phyloP scores from a whole-genome alignment of 352 stramenopile species.

The Phytophthora citrophthora region DNA sequence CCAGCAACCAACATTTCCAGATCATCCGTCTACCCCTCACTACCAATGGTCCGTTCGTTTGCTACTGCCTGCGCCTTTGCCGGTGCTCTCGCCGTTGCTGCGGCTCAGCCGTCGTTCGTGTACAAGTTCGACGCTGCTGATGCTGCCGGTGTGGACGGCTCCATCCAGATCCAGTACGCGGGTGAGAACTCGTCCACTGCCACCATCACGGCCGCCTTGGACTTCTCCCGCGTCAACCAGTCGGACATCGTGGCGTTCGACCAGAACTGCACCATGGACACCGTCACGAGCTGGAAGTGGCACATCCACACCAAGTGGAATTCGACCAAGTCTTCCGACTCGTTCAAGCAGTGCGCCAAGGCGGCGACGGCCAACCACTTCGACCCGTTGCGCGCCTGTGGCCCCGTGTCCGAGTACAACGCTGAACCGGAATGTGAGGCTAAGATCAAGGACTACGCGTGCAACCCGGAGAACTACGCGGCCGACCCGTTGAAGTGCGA shows the following conservation, averaged over 20 bases:
- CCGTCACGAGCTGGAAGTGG: slow-evolving; percentile 56
- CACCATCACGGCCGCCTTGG: slow-evolving; percentile 41
- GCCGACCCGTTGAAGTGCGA: slow-evolving; percentile 49
- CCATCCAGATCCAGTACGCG: slow-evolving; percentile 46
- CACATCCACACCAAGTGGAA: slow-evolving; percentile 63
- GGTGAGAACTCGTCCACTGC: slow-evolving; percentile 28
- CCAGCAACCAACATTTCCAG: slow-evolving; percentile 51
- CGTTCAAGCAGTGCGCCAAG: slow-evolving; percentile 49
- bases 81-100: slow-evolving; percentile 6
- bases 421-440: slow-evolving; percentile 29
- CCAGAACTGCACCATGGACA: slow-evolving; percentile 36
- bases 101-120: slow-evolving; percentile 33
- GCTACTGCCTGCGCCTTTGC: slow-evolving; percentile 17
- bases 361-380: slow-evolving; percentile 54
- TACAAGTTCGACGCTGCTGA: slow-evolving; percentile 48
- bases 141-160: slow-evolving; percentile 41
- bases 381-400: slow-evolving; percentile 53
- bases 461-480: slow-evolving; percentile 48
- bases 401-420: slow-evolving; percentile 50
- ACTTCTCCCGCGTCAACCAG: slow-evolving; percentile 44
- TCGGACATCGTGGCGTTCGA: slow-evolving; percentile 31
- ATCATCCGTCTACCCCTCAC: slow-evolving; percentile 47
- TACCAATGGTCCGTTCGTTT: slow-evolving; percentile 13
- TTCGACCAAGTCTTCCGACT: slow-evolving; percentile 39
- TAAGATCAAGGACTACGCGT: slow-evolving; percentile 44